Conservation (phyloP, 176 grass and related monocot species). For the Aegilops longissima region DNA sequence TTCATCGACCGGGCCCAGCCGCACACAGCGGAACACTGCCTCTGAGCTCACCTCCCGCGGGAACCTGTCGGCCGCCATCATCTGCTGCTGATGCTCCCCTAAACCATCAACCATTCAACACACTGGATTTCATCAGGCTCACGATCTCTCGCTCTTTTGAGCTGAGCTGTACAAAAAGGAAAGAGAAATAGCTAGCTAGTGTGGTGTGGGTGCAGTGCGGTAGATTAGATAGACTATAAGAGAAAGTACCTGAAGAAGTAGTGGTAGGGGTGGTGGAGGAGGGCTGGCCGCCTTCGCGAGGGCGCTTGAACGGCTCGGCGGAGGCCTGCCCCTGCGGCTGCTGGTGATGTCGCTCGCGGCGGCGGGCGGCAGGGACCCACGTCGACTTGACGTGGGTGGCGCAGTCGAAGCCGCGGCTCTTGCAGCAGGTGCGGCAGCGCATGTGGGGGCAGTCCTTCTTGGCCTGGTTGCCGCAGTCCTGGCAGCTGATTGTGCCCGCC, state of each 20-base stretch:
- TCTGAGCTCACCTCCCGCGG: slow-evolving; percentile 85
- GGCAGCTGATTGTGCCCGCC: slow-evolving; percentile 61
- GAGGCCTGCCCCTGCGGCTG: slow-evolving; percentile 1
- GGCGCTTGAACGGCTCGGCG: slow-evolving; percentile 52
- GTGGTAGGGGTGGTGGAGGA: slow-evolving; percentile 31
- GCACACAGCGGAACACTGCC: slow-evolving; percentile 84
- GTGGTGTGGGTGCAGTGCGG: no score
- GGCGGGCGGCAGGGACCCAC: slow-evolving; percentile 84
- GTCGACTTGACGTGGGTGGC: slow-evolving; percentile 91
- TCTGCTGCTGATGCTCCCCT: slow-evolving; percentile 33
- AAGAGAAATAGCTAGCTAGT: background rate
- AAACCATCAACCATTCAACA: background rate
- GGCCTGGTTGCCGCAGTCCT: slow-evolving; percentile 98
- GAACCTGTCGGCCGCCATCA: slow-evolving; percentile 42
- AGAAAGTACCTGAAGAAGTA: slow-evolving; percentile 50
- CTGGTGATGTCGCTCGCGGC: slow-evolving; percentile 76
- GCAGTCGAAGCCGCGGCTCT: slow-evolving; percentile 86
- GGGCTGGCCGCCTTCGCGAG: slow-evolving; percentile 41
- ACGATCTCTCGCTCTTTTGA: background rate
- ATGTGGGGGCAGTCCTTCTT: slow-evolving; percentile 91
- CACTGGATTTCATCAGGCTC: background rate
- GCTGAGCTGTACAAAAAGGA: background rate
- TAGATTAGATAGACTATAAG: background rate
- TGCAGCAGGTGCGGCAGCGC: slow-evolving; percentile 94
- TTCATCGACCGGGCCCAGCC: slow-evolving; percentile 76